Evolutionary conservation across 805 yeast species (phyloP).

Genomic region (Candida sanyiensis): DNA sequence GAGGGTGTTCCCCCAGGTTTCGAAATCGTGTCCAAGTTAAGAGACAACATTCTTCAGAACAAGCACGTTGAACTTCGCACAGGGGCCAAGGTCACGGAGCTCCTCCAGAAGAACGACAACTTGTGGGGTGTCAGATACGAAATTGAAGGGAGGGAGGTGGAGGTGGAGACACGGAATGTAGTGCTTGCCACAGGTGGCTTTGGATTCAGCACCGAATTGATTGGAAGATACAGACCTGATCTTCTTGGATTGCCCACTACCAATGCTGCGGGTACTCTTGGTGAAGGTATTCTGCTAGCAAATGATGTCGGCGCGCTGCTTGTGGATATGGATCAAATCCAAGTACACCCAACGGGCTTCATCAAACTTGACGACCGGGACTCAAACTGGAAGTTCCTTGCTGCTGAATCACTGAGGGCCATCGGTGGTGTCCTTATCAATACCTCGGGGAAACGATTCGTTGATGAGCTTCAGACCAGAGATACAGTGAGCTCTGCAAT

Average conservation of each 20-base stretch:
- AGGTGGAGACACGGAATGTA: slow-evolving; percentile 29
- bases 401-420: slow-evolving; percentile 57
- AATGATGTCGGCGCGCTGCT: slow-evolving; percentile 41
- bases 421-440: slow-evolving; percentile 51
- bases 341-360: slow-evolving; percentile 61
- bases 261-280: slow-evolving; percentile 50
- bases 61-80: slow-evolving; percentile 32
- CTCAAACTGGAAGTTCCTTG: slow-evolving; percentile 46
- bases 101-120: not conserved
- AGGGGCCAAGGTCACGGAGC: slow-evolving; percentile 34
- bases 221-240: slow-evolving; percentile 43
- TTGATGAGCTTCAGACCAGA: slow-evolving; percentile 49
- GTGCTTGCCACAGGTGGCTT: slow-evolving; percentile 59
- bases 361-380: slow-evolving; percentile 37
- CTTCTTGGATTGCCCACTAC: slow-evolving; percentile 45
- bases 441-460: slow-evolving; percentile 38
- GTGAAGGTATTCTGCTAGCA: slow-evolving; percentile 54
- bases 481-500: slow-evolving; percentile 46
- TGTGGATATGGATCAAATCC: slow-evolving; percentile 54
- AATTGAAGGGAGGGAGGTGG: slow-evolving; percentile 32
- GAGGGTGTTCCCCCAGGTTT: slow-evolving; percentile 55
- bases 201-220: slow-evolving; percentile 34
- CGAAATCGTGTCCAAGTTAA: slow-evolving; percentile 45
- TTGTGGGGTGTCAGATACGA: slow-evolving; percentile 21
- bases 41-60: slow-evolving; percentile 31